Evolutionary conservation across 2,329 filamentous ascomycete species (phyloP), one percentile per base, ranked within the genome.

Genomic region (Epichloe uncinata): DNA sequence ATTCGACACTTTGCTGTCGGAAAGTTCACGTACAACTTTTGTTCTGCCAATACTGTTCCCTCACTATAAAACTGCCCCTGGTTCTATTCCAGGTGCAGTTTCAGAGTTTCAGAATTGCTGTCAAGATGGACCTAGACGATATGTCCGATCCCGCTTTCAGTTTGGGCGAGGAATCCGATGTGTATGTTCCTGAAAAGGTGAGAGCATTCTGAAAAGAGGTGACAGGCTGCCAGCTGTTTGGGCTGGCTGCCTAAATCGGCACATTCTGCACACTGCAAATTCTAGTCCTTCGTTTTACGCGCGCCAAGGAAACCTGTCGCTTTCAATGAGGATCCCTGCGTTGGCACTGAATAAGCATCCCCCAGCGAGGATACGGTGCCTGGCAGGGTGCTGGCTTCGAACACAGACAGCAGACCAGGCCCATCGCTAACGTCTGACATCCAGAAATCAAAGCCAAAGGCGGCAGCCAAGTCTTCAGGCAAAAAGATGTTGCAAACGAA

Each of bases 401-500:
- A 35, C n/a, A 35, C 26, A 30, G 30, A 30, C 7, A 30, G 15
- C 5, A 16, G 30, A n/a, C 3, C 33, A 20, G 30, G 8, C 6
- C 37, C 30, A 13, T 45, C 50, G 46, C 60, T 66, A 47, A 66
- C 53, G 4, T 36, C 40, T 34, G 4, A 16, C 30, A 13, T 6
- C 33, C 57, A 68, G 63, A 67, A 66, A 35, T 26, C 51, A 47
- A 53, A 53, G 45, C 46, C 51, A 34, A 34, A 33, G 47, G 42
- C 49, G 34, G 26, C 26, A 45, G 35, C 55, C 35, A 66, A 62
- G 51, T 54, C 60, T 12, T 63, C 70, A 20, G 65, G 70, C n/a
- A 84, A 84, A 63, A 63, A 84, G 61, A 66, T 73, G 66, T 66
- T 72, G n/a, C 76, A 81, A 61, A 74, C 77, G 26, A 81, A 77